Conservation (phyloP, 2,329 filamentous ascomycete species). For the Talaromyces sp. region DNA sequence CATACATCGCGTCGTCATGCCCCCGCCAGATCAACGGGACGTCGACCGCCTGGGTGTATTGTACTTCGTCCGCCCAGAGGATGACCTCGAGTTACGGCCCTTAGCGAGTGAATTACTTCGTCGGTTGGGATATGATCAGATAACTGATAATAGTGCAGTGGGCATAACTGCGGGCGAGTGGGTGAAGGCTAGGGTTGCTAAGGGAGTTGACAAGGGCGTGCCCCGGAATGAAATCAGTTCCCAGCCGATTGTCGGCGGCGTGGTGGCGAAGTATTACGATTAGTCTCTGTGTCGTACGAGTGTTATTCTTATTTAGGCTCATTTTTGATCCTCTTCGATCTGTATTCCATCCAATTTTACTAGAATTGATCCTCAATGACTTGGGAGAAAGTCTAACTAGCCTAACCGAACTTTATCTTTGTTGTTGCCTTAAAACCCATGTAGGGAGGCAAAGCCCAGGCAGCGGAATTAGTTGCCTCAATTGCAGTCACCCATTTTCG, state of each 20-base stretch:
- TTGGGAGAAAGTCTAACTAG: no score
- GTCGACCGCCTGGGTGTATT: slow-evolving; percentile 38
- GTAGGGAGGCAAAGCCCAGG: no score
- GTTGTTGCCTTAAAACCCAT: no score
- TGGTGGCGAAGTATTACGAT: slow-evolving; percentile 20
- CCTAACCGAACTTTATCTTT: no score
- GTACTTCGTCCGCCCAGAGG: slow-evolving; percentile 45
- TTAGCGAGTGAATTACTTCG: slow-evolving; percentile 17
- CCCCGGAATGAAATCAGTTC: slow-evolving; percentile 19
- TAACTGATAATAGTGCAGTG: slow-evolving; percentile 12
- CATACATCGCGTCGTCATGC: slow-evolving; percentile 46
- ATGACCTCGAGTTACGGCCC: slow-evolving; percentile 28
- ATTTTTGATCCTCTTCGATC: no score
- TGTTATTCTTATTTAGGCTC: no score
- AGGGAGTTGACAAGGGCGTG: slow-evolving; percentile 20
- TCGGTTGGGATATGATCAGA: slow-evolving; percentile 9
- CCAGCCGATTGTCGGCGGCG: slow-evolving; percentile 21
- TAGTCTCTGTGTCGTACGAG: not conserved
- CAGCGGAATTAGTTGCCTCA: no score
- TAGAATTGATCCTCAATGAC: no score
- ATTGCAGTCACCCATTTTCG: no score
- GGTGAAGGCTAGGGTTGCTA: slow-evolving; percentile 23
- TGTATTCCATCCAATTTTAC: no score
- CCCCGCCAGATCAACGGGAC: slow-evolving; percentile 44
- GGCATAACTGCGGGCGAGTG: slow-evolving; percentile 13